Base-by-base conservation (phyloP, 129 eudicot genomes). In the Deinandra increscens region DNA sequence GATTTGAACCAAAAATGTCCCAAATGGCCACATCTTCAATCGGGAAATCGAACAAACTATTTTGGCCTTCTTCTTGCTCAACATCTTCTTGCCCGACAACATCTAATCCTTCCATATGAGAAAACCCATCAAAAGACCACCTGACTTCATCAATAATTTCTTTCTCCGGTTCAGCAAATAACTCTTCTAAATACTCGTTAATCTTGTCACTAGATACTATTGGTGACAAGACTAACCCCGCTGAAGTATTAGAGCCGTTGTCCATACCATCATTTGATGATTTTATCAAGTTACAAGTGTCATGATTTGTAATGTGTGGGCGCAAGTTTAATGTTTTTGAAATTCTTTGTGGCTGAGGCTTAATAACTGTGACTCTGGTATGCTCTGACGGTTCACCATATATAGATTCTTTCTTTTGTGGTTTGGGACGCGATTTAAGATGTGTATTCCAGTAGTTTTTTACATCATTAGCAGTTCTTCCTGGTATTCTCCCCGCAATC, bases 401-500 rank as follows among this genome's bases (percentile, higher is more conserved):
- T 9, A 20, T 55, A 33, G 14, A 29, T 60, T 68, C 15, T 49
- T 37, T 54, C 58, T 34, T 41, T 53, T 68, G 68, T 55, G 42
- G 53, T 63, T 73, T 73, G 13, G 18, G 6, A 19, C 66, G 67
- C 17, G 60, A 19, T n/a, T 58, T 71, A 12, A 83, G 4, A 43
- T 81, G 80, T 11, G 86, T 79, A 80, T 81, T 87, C 89, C 93
- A 87, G 46, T 63, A 87, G 55, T 87, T 84, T 41, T 87, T 87
- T 11, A 87, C 86, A 65, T 83, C 93, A 48, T 87, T 87, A 0
- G 89, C 86, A 6, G 93, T 87, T 70, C 93, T 64, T 75, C 89
- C 93, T 0, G 93, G 77, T 13, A 87, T 70, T 77, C 95, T 84
- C 18, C 90, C 90, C 1, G 90, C 84, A 49, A 87, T 87, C 15